A percentile compares a stretch with the other conserved stretches of the same genome.
Conservation (phyloP, 306 rosid genomes). For the Malus fusca region DNA sequence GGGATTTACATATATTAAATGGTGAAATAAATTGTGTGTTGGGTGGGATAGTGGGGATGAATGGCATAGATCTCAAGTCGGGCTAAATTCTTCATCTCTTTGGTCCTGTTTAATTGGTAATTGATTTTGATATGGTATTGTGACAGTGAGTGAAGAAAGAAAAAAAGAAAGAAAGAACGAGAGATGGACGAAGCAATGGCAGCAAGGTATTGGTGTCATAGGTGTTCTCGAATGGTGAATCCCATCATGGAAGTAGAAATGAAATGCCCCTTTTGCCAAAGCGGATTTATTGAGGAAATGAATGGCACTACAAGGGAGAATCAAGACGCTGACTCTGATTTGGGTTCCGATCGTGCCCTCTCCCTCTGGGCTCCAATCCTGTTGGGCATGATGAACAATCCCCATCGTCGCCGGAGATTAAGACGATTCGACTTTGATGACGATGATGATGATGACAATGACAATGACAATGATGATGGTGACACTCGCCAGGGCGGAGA, state of each 20-base stretch:
- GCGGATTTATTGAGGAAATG: conserved; percentile 62
- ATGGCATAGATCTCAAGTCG: not conserved
- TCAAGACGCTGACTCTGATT: conserved; percentile 30
- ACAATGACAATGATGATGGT: conserved; percentile 14
- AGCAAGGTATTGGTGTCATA: conserved; percentile 65
- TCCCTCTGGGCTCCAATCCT: conserved; percentile 77
- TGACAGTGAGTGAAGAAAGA: not conserved
- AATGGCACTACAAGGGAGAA: conserved; percentile 13
- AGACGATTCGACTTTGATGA: conserved; percentile 38
- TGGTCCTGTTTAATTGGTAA: not conserved
- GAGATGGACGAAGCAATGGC: conserved; percentile 50
- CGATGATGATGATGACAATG: conserved; percentile 27
- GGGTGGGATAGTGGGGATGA: not conserved
- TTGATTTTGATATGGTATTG: not conserved
- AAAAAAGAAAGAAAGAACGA: not conserved
- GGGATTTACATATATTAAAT: not conserved
- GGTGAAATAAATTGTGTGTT: not conserved
- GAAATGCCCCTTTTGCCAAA: conserved; percentile 59
- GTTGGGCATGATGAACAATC: conserved; percentile 67
- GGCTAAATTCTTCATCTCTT: not conserved
- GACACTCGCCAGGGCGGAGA: conserved; percentile 25
- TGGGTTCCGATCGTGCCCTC: conserved; percentile 49
- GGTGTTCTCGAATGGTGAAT: conserved; percentile 47
- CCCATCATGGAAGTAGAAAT: conserved; percentile 53
- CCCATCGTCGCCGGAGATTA: conserved; percentile 39